phyloP scores from a whole-genome alignment of 2,329 filamentous ascomycete species.

The Aspergillus niger region DNA sequence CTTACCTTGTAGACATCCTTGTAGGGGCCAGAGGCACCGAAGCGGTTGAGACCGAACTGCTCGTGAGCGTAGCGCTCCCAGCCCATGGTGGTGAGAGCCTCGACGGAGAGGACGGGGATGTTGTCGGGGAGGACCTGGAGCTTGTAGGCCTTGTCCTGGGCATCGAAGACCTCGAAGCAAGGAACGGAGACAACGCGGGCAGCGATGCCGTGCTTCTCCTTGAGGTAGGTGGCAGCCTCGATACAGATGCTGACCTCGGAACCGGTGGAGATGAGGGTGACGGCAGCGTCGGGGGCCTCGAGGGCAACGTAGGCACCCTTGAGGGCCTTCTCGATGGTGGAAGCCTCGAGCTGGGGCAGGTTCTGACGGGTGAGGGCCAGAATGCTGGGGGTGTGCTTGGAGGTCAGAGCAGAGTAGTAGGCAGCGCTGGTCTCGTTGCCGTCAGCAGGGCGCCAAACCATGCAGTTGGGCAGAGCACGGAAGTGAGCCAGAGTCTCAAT shows the following conservation, averaged over 20 bases:
- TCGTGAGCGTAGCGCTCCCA: conserved; percentile 99
- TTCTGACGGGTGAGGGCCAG: conserved; percentile 96
- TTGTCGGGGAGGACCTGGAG: conserved; percentile 91
- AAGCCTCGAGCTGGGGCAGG: conserved; percentile 94
- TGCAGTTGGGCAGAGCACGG: conserved; percentile 97
- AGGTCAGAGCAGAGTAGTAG: conserved; percentile 92
- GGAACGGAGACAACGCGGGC: conserved; percentile 94
- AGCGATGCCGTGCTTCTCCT: conserved; percentile 83
- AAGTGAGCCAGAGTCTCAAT: conserved; percentile 98
- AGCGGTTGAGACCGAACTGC: conserved; percentile 99
- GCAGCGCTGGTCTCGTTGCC: conserved; percentile 97
- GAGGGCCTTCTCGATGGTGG: conserved; percentile 80
- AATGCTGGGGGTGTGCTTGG: conserved; percentile 87
- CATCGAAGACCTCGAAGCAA: conserved; percentile 96
- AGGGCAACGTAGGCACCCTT: conserved; percentile 95
- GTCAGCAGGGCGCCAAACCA: conserved; percentile 98
- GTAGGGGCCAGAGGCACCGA: conserved; percentile 95
- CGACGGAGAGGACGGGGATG: conserved; percentile 88
- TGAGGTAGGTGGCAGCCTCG: conserved; percentile 87
- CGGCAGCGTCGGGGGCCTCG: conserved; percentile 77
- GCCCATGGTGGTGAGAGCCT: conserved; percentile 95
- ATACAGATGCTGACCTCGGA: conserved; percentile 94
- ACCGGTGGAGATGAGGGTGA: conserved; percentile 92
- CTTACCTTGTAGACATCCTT: conserved; percentile 93
- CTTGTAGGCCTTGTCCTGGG: conserved; percentile 91